These are phyloP conservation scores for Solanum gandarillasii DNA, from an alignment of 257 asterid genomes.

Conservation along the genomic window DNA sequence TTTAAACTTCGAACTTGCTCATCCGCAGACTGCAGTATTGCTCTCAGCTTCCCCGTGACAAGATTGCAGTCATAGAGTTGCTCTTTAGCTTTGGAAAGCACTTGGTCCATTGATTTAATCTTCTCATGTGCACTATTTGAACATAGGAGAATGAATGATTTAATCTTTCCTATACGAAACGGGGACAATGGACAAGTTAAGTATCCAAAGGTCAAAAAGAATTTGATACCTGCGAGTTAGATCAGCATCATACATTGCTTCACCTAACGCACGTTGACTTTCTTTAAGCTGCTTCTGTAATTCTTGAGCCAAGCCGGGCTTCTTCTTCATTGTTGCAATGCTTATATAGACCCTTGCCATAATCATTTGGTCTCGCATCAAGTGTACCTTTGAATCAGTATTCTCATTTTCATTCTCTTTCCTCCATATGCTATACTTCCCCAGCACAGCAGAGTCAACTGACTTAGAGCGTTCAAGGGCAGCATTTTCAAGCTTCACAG, in stretches of 20 bases:
- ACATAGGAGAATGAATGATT: neutral
- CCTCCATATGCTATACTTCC: slow-evolving; percentile 97
- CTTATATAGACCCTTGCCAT: slow-evolving; percentile 88
- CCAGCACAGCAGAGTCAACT: slow-evolving; percentile 90
- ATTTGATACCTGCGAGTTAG: slow-evolving; percentile 48
- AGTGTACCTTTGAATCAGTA: slow-evolving; percentile 75
- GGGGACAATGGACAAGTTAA: neutral
- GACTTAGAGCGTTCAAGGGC: slow-evolving; percentile 88
- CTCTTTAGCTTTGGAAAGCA: slow-evolving; percentile 78
- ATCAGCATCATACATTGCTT: slow-evolving; percentile 75
- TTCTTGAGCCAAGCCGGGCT: slow-evolving; percentile 54
- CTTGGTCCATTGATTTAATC: slow-evolving; percentile 85
- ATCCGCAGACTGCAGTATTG: slow-evolving; percentile 93
- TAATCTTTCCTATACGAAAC: neutral
- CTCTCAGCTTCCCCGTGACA: slow-evolving; percentile 88
- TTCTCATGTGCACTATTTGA: slow-evolving; percentile 64
- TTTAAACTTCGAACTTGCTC: slow-evolving; percentile 93
- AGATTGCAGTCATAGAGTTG: slow-evolving; percentile 85
- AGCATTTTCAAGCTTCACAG: slow-evolving; percentile 82
- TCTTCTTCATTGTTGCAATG: slow-evolving; percentile 74
- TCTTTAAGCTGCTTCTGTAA: slow-evolving; percentile 77
- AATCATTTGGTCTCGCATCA: slow-evolving; percentile 94
- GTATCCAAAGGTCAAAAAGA: neutral
- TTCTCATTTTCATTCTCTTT: slow-evolving; percentile 87
- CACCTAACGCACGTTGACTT: slow-evolving; percentile 89